Conservation (phyloP, 2,329 filamentous ascomycete genomes). For the Phialemonium atrogriseum region DNA sequence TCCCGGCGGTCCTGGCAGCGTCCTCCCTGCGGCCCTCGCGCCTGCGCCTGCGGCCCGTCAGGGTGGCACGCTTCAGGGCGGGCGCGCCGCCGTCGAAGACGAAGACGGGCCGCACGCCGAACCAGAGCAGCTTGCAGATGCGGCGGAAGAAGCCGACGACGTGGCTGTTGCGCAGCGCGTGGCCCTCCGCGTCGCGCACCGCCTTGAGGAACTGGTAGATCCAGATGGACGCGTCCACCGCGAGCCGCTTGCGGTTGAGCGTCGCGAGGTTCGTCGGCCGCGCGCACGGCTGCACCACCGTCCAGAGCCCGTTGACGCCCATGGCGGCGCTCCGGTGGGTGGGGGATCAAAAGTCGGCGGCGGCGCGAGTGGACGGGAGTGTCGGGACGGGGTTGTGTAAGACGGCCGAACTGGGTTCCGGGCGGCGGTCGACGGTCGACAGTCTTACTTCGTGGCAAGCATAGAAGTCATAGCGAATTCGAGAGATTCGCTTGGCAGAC, state of each 20-base stretch:
- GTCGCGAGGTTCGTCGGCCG: slow-evolving; percentile 94
- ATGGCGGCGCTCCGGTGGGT: slow-evolving; percentile 40
- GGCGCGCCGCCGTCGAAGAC: slow-evolving; percentile 97
- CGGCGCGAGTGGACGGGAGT: slow-evolving; percentile 7
- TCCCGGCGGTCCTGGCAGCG: slow-evolving; percentile 84
- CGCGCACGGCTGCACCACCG: slow-evolving; percentile 87
- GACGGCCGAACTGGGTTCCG: no score
- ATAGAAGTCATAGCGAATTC: no score
- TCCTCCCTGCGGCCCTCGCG: slow-evolving; percentile 88
- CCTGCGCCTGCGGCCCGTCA: slow-evolving; percentile 66
- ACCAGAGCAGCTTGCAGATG: slow-evolving; percentile 95
- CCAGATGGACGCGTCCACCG: slow-evolving; percentile 98
- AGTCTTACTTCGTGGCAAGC: no score
- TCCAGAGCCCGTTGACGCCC: slow-evolving; percentile 98
- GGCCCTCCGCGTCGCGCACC: slow-evolving; percentile 95
- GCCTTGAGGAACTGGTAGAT: slow-evolving; percentile 99
- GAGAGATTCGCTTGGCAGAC: no score
- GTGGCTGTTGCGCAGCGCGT: slow-evolving; percentile 91
- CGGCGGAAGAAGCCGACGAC: slow-evolving; percentile 96
- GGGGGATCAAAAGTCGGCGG: background rate
- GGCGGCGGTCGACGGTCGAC: no score
- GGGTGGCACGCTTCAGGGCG: slow-evolving; percentile 81
- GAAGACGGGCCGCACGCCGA: slow-evolving; percentile 93
- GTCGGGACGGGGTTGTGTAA: background rate
- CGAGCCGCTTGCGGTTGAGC: slow-evolving; percentile 90